Conservation (phyloP, 305 asterid species). For the Ruellia speciosa region DNA sequence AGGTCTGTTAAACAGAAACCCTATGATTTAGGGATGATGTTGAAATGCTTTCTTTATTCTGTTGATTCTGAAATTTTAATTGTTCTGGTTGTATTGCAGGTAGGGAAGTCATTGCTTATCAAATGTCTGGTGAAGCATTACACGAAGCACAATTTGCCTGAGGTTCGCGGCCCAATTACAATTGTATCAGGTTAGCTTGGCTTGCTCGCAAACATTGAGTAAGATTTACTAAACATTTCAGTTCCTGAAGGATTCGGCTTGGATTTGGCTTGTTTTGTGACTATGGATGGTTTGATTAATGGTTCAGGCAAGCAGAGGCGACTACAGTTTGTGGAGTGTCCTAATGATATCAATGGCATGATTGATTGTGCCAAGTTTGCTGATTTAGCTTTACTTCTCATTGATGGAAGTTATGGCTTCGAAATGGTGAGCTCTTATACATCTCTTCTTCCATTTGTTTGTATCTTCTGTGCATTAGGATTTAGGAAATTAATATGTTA, state of each 20-base stretch:
- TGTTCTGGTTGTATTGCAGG: slow-evolving; percentile 38
- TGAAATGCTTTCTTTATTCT: not conserved
- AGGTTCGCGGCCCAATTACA: slow-evolving; percentile 88
- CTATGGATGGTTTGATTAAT: slow-evolving; percentile 23
- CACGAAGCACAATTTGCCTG: slow-evolving; percentile 87
- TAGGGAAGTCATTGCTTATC: slow-evolving; percentile 86
- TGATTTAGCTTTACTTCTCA: slow-evolving; percentile 87
- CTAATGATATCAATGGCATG: slow-evolving; percentile 97
- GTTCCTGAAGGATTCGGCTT: too few relatives aligned
- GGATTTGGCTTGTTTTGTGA: slow-evolving; percentile 12
- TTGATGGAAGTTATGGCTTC: slow-evolving; percentile 97
- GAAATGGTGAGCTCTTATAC: slow-evolving; percentile 64
- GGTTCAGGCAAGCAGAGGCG: slow-evolving; percentile 78
- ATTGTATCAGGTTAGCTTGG: slow-evolving; percentile 71
- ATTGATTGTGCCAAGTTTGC: slow-evolving; percentile 94
- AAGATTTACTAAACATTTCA: too few relatives aligned
- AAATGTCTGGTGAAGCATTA: slow-evolving; percentile 82
- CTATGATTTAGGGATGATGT: slow-evolving; percentile 6
- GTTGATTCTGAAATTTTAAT: slow-evolving; percentile 17
- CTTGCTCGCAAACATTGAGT: too few relatives aligned
- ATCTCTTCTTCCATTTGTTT: slow-evolving; percentile 1
- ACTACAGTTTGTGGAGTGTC: slow-evolving; percentile 94
- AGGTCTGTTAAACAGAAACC: slow-evolving; percentile 39
- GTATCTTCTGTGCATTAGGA: not conserved
- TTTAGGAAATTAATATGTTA: not conserved